Base-by-base conservation (phyloP, 1,284 basidiomycete genomes). In the Thelephora terrestris region DNA sequence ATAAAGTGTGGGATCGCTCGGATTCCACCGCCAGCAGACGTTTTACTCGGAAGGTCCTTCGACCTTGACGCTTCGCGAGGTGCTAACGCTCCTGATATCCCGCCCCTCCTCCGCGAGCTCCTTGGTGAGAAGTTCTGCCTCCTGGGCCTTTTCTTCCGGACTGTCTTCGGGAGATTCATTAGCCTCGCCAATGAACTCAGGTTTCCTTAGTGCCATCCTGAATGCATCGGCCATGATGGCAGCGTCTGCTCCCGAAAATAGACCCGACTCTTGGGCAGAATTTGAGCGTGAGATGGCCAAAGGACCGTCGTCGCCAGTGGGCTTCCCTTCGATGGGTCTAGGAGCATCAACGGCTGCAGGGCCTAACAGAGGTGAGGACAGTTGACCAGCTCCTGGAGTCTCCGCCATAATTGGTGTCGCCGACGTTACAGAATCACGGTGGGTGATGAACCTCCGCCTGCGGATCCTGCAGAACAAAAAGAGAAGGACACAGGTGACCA, bases 151-250 rank as follows among this genome's bases (percentile, higher is more conserved):
- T 39, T 67, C 64, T 21, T 67, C 78, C 0, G 77, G 76, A 54
- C 71, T 74, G 37, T 79, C 76, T 60, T 89, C 86, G 3, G 29
- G 29, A 12, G n/a, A n/a, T 58, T 86, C 83, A 7, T 79, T 74
- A 5, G 79, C 74, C 42, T 71, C 63, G 25, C 65, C 74, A 12
- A 79, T 74, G 62, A 91, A 91, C 59, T 89, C 87, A 3, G 88
- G 88, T 64, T 90, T 89, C 58, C 89, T 73, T 54, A 91, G 68
- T 52, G 84, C 83, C 62, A 85, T 81, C 55, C 88, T 72, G 67
- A 91, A 91, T 5, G 89, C 88, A 64, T 86, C 81, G 25, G 88
- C 88, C 81, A 91, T 89, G 59, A 91, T 86, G 25, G 85, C 85
- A 45, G 88, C 88, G 63, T 91, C 88, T 25, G 83, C 80, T 21